Percentiles rank a stretch among this genome's conserved stretches.
Evolutionary conservation across 805 yeast species (phyloP).

Genomic region (Hanseniaspora mollemarum): DNA sequence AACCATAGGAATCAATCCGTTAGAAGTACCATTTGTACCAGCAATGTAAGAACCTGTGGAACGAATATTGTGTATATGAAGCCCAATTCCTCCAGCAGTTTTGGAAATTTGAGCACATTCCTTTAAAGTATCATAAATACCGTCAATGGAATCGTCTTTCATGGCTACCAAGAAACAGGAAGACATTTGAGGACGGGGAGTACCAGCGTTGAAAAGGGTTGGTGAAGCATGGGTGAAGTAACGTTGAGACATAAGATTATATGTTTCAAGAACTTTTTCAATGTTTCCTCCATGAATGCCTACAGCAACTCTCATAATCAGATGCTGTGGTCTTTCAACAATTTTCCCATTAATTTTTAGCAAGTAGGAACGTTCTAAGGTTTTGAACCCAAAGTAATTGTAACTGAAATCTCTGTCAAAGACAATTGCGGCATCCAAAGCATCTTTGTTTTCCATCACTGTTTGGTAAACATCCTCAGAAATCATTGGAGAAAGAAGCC

Average conservation of each 20-base stretch:
- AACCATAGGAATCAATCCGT: conserved; percentile 91
- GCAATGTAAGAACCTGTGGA: conserved; percentile 78
- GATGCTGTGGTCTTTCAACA: conserved; percentile 86
- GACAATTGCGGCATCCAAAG: conserved; percentile 60
- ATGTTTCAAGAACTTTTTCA: conserved; percentile 62
- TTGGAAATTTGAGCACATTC: conserved; percentile 83
- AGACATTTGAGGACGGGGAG: conserved; percentile 72
- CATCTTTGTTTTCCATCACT: conserved; percentile 53
- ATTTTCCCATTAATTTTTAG: conserved; percentile 50
- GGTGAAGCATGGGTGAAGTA: conserved; percentile 93
- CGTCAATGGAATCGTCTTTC: conserved; percentile 92
- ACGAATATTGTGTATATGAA: conserved; percentile 79
- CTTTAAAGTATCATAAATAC: conserved; percentile 81
- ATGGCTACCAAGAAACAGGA: conserved; percentile 86
- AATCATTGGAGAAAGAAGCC: conserved; percentile 55
- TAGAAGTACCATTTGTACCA: conserved; percentile 85
- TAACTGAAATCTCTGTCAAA: conserved; percentile 67
- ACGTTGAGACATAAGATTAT: conserved; percentile 73
- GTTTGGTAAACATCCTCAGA: conserved; percentile 52
- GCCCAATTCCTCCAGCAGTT: conserved; percentile 91
- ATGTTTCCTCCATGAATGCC: conserved; percentile 75
- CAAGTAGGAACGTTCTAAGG: conserved; percentile 79
- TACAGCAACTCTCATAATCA: conserved; percentile 81
- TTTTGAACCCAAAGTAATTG: conserved; percentile 81
- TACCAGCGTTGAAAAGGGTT: conserved; percentile 86